phyloP scores from a whole-genome alignment of 805 yeast species.

The Metschnikowia santaceciliae region DNA sequence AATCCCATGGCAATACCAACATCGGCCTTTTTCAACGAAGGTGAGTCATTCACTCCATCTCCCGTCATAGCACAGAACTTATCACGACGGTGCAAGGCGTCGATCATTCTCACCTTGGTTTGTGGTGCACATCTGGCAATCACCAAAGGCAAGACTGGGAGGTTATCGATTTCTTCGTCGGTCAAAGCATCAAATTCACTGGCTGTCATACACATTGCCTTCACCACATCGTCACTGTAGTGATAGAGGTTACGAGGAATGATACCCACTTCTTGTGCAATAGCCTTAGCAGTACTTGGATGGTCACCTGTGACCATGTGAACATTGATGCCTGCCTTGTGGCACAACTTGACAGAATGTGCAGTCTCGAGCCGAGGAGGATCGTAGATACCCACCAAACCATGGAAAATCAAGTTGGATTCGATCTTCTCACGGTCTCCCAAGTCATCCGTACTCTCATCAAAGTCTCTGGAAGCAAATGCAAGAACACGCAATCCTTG shows the following conservation, averaged over 20 bases:
- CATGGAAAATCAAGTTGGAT: conserved; percentile 17
- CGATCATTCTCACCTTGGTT: conserved; percentile 78
- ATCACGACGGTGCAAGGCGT: conserved; percentile 50
- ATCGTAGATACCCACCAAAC: conserved; percentile 21
- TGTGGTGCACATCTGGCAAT: conserved; percentile 83
- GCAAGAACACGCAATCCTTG: conserved; percentile 22
- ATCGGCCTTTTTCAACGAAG: conserved; percentile 26
- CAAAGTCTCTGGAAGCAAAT: conserved; percentile 16
- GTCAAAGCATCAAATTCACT: conserved; percentile 59
- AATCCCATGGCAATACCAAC: conserved; percentile 31
- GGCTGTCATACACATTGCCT: conserved; percentile 74
- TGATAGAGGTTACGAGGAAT: conserved; percentile 45
- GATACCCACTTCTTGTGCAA: conserved; percentile 22
- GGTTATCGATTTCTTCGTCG: conserved; percentile 56
- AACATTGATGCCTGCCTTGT: conserved; percentile 20
- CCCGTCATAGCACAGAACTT: conserved; percentile 74
- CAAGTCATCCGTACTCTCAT: conserved; percentile 10
- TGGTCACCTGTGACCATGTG: conserved; percentile 23
- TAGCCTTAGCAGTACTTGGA: conserved; percentile 20
- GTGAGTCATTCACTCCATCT: conserved; percentile 29
- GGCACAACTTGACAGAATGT: conserved; percentile 17
- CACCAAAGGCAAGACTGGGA: conserved; percentile 68
- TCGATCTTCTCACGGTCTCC: conserved; percentile 17
- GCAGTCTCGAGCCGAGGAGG: conserved; percentile 21
- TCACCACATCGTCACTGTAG: conserved; percentile 52